Base-by-base conservation (phyloP, 495 filamentous ascomycete genomes). In the Neurospora discreta region DNA sequence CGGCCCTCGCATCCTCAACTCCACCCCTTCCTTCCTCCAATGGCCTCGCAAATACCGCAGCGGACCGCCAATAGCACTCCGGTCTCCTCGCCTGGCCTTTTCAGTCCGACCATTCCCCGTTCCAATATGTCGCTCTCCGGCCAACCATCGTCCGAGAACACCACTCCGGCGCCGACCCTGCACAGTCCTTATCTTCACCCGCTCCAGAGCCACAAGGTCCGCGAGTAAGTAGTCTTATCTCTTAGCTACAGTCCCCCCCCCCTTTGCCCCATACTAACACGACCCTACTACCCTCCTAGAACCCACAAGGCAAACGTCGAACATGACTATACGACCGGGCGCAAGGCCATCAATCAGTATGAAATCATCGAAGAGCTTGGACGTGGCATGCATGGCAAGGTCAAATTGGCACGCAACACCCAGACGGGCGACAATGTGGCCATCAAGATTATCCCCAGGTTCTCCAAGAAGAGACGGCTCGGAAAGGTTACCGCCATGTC, bases 381-480 rank as follows among this genome's bases (percentile, higher is more conserved):
- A 41, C 91, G 95, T 52, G 95, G 95, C 44, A 91, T 95, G 72
- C 95, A 99, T 80, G 95, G 95, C 72, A 99, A 98, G 81, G 95
- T 99, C 70, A 99, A 99, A 82, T 85, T 97, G 44, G 96, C 93
- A 39, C 87, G 91, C 52, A 93, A 97, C 76, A 80, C 91, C 9
- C 84, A 88, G 40, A 94, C 90, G 0, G 88, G 88, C 70, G 92
- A 96, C 71, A 88, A 90, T 75, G 94, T 98, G 5, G 95, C 95
- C 20, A 97, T 99, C 85, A 99, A 98, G 82, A 98, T 99, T 75
- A 95, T 99, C 36, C 92, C 97, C 65, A 87, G 95, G n/a, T 95
- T 92, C 76, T 94, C 96, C 70, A 97, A 94, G 80, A 92, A 91
- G 73, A 90, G 94, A 43, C 92, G 94, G 16, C 85, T 99, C n/a